These are phyloP conservation scores for Botrytis fabae DNA, from an alignment of 2,329 filamentous ascomycete genomes.

Conservation along the genomic window DNA sequence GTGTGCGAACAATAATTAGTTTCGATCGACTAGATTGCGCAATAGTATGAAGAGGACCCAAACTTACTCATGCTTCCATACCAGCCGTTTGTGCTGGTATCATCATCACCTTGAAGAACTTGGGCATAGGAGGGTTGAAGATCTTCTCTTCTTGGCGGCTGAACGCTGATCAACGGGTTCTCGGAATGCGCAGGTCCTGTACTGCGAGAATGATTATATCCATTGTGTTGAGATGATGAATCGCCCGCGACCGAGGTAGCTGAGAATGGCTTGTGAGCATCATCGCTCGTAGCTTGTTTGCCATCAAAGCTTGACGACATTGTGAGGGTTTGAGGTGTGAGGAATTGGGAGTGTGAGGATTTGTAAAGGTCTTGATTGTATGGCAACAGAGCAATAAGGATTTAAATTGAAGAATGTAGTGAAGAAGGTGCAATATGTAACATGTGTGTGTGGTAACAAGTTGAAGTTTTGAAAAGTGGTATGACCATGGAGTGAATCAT, in stretches of 20 bases:
- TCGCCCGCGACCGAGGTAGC: not conserved
- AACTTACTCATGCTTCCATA: slow-evolving; percentile 81
- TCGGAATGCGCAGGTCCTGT: slow-evolving; percentile 33
- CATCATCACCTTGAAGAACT: slow-evolving; percentile 59
- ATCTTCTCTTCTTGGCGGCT: slow-evolving; percentile 79
- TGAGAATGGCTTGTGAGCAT: slow-evolving; percentile 3
- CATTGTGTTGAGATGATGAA: slow-evolving; percentile 22
- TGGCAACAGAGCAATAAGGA: not conserved
- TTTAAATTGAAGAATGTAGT: not conserved
- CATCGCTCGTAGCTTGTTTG: not conserved
- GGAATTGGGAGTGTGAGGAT: not conserved
- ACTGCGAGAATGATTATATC: slow-evolving; percentile 27
- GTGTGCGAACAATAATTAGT: slow-evolving; percentile 20
- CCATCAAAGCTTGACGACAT: slow-evolving; percentile 20
- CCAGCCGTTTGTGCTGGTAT: slow-evolving; percentile 77
- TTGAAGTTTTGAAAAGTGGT: not conserved
- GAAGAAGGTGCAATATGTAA: not conserved
- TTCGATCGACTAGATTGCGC: not conserved
- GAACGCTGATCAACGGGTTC: slow-evolving; percentile 63
- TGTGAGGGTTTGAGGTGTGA: not conserved
- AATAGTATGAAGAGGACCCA: not conserved
- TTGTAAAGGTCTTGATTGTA: not conserved
- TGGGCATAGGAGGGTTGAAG: slow-evolving; percentile 72
- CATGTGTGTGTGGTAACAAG: no score
- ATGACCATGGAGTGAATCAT: not conserved